Percentiles rank a stretch among this genome's conserved stretches.
Conservation (phyloP, 2,329 filamentous ascomycete genomes). For the Ophiobolus disseminans region DNA sequence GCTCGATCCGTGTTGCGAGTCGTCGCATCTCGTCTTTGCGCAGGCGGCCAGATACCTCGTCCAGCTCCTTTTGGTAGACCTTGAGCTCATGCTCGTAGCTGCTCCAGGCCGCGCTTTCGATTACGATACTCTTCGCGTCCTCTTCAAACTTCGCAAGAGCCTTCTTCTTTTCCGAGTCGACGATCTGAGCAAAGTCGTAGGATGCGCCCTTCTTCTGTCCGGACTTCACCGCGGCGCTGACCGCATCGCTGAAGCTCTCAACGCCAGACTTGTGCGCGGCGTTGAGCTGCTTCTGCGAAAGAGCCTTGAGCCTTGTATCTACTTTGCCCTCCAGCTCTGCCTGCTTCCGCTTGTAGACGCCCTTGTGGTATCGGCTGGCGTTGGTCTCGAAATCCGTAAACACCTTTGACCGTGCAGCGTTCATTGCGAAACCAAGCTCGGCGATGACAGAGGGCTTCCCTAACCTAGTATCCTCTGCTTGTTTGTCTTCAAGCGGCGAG, state of each 20-base stretch:
- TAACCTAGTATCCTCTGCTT: conserved; percentile 74
- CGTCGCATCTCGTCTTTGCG: conserved; percentile 96
- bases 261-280: conserved; percentile 91
- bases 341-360: conserved; percentile 85
- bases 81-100: conserved; percentile 81
- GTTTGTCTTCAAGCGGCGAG: conserved; percentile 82
- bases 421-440: conserved; percentile 77
- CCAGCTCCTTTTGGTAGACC: conserved; percentile 87
- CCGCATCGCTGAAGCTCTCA: conserved; percentile 82
- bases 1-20: conserved; percentile 86
- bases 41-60: conserved; percentile 82
- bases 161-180: conserved; percentile 79
- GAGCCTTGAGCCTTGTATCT: conserved; percentile 82
- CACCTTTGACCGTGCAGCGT: conserved; percentile 72
- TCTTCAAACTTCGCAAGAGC: conserved; percentile 77
- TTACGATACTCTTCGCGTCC: conserved; percentile 75
- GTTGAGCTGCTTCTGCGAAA: conserved; percentile 87
- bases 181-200: conserved; percentile 96
- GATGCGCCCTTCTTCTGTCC: conserved; percentile 89
- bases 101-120: conserved; percentile 85
- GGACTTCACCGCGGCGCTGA: conserved; percentile 83
- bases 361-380: conserved; percentile 95
- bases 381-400: conserved; percentile 87
- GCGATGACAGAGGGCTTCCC: conserved; percentile 77
- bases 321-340: conserved; percentile 85